phyloP scores from a whole-genome alignment of 371 early-diverging fungal genomes.

The Phascolomyces articulosus region DNA sequence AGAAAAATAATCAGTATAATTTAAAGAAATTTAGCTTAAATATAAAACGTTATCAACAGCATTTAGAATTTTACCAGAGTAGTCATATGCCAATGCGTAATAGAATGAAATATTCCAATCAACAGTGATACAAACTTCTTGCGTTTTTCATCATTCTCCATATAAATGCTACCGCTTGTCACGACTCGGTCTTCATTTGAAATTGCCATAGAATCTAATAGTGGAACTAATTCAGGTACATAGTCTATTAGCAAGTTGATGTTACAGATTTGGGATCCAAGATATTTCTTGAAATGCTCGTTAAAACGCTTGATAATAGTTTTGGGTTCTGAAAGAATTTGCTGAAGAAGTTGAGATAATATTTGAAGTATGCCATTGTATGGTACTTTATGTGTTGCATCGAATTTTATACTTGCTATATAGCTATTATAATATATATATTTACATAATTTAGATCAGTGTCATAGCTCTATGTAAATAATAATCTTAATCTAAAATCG shows the following conservation, averaged over 20 bases:
- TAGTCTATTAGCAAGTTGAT: constrained; percentile 28
- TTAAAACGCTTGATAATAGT: constrained; percentile 42
- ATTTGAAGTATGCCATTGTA: constrained; percentile 40
- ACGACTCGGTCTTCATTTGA: constrained; percentile 13
- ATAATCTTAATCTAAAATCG: background rate
- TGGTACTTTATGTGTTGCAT: constrained; percentile 38
- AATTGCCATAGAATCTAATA: constrained; percentile 18
- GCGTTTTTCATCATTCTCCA: constrained; percentile 41
- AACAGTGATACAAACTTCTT: constrained; percentile 40
- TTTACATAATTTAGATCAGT: background rate
- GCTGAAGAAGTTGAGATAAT: constrained; percentile 46
- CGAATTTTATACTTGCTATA: constrained; percentile 43
- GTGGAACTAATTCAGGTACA: constrained; percentile 42
- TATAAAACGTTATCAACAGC: background rate
- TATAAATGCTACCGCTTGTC: constrained; percentile 7
- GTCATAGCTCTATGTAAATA: too few relatives aligned
- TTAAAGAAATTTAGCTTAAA: background rate
- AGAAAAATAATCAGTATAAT: background rate
- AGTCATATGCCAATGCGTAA: constrained; percentile 47
- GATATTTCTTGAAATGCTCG: constrained; percentile 28
- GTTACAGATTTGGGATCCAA: constrained; percentile 41
- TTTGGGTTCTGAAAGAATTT: constrained; percentile 44
- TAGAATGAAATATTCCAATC: constrained; percentile 40
- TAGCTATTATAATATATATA: constrained; percentile 18
- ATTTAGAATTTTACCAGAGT: constrained; percentile 37